Conservation (phyloP, 371 early-diverging fungal genomes). For the Syncephalastrum monosporum region DNA sequence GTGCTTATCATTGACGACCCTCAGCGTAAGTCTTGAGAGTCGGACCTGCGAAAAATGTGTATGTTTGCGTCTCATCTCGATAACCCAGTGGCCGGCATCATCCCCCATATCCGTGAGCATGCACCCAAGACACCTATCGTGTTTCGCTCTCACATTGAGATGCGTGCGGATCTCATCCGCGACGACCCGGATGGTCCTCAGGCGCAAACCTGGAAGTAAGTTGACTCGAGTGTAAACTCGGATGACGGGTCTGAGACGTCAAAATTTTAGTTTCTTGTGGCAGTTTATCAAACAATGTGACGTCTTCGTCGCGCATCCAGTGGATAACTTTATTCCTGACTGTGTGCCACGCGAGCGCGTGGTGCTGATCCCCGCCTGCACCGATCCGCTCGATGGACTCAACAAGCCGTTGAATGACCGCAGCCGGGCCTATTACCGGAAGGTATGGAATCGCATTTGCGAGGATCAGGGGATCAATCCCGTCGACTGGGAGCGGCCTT, state of each 20-base stretch:
- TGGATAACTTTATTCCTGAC: slow-evolving; percentile 70
- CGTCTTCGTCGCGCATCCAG: slow-evolving; percentile 80
- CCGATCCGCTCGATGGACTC: slow-evolving; percentile 75
- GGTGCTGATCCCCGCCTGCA: slow-evolving; percentile 73
- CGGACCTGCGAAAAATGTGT: background rate
- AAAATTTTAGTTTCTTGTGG: slow-evolving; percentile 62
- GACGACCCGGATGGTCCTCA: slow-evolving; percentile 55
- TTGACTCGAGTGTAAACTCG: background rate
- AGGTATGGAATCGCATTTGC: slow-evolving; percentile 77
- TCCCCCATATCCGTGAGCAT: slow-evolving; percentile 71
- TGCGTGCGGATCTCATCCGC: slow-evolving; percentile 71
- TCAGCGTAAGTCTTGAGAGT: slow-evolving; percentile 52
- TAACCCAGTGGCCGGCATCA: slow-evolving; percentile 63
- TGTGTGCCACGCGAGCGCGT: slow-evolving; percentile 65
- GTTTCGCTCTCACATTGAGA: slow-evolving; percentile 87
- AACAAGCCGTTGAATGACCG: slow-evolving; percentile 62
- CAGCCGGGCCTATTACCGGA: slow-evolving; percentile 66
- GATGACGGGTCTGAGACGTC: background rate
- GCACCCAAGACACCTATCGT: slow-evolving; percentile 72
- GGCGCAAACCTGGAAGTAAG: slow-evolving; percentile 63
- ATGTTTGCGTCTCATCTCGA: no score
- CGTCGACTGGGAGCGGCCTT: slow-evolving; percentile 65
- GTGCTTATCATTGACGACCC: slow-evolving; percentile 90
- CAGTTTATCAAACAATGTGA: slow-evolving; percentile 71
- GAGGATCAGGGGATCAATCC: slow-evolving; percentile 67